Evolutionary conservation across 2,329 filamentous ascomycete genomes (phyloP), one percentile per base, ranked within the genome.

Genomic region (Leptographium flavum): DNA sequence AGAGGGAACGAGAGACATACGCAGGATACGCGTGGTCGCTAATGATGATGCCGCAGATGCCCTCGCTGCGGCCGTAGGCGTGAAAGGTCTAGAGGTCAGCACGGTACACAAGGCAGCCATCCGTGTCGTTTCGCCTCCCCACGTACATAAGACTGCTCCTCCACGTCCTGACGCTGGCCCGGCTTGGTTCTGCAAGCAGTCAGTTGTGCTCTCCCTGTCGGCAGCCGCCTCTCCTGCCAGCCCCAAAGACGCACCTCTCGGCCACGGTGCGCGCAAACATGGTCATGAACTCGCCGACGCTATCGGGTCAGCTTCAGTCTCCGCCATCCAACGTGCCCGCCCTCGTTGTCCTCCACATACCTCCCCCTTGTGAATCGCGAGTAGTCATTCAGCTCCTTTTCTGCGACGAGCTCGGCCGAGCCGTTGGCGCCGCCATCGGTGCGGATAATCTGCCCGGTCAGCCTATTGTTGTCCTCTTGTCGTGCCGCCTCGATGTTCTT

Each of bases 201-300:
- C 35, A 39, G 39, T 22, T 19, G 19, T 19, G 15, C 15, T 17
- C 13, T 25, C 38, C 5, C 6, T 22, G 13, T 8, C 25, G 10
- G 3, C 13, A 19, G n/a, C 13, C 19, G 19, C 4, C 14, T 17
- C 33, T 4, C 21, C 21, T 11, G 8, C 4, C 25, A 7, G 13
- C 27, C 11, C 17, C 3, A 19, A 4, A 3, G 14, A 35, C 43
- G 3, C 19, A 45, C 55, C 85, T 75, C 65, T 93, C 85, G 50
- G 90, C 90, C 41, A 95, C 82, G 17, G 83, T 90, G 65, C 86
- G 86, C 63, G 79, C 76, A 68, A 93, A 90, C 57, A 94, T 70
- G 46, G 79, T 83, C 79, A 94, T 85, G 52, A 58, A 56, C 51
- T 59, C 56, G 48, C 54, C 48, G 27, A 54, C 51, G 45, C 50